A percentile compares a stretch with the other conserved stretches of the same genome.
These are phyloP conservation scores for Phytopythium ostracodes DNA, from an alignment of 352 stramenopile species.

Conservation along the genomic window DNA sequence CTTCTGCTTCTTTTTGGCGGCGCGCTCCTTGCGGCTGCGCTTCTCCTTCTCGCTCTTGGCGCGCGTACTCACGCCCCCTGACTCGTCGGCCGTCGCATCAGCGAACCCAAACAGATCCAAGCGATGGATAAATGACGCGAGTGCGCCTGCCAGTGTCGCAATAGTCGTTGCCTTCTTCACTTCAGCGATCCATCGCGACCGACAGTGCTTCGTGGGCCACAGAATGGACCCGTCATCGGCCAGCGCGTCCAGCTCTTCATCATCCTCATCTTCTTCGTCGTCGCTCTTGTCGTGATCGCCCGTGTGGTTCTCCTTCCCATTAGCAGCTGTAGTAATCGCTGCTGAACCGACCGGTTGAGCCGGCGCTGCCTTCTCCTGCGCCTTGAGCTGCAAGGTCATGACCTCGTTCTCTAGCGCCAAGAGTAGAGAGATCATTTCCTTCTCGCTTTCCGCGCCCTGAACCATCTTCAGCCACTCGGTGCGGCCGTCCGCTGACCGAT, in stretches of 20 bases:
- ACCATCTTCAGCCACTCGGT: slow-evolving; percentile 48
- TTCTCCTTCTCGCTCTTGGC: slow-evolving; percentile 74
- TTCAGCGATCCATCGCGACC: slow-evolving; percentile 63
- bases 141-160: slow-evolving; percentile 44
- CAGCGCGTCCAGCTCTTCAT: slow-evolving; percentile 51
- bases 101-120: slow-evolving; percentile 65
- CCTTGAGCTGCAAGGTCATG: slow-evolving; percentile 41
- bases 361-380: slow-evolving; percentile 13
- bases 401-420: slow-evolving; percentile 65
- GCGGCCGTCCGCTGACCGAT: slow-evolving; percentile 31
- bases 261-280: slow-evolving; percentile 75
- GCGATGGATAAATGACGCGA: slow-evolving; percentile 65
- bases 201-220: slow-evolving; percentile 71
- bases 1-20: slow-evolving; percentile 64
- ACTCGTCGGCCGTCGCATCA: slow-evolving; percentile 41
- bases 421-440: slow-evolving; percentile 36
- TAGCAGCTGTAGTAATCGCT: background rate
- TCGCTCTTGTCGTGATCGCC: slow-evolving; percentile 62
- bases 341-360: slow-evolving; percentile 2
- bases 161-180: slow-evolving; percentile 54
- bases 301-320: background rate
- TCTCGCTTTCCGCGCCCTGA: slow-evolving; percentile 25
- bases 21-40: slow-evolving; percentile 60
- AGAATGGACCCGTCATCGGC: slow-evolving; percentile 57
- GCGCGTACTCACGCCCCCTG: slow-evolving; percentile 32